Evolutionary conservation across 2,329 filamentous ascomycete species (phyloP), one percentile per base, ranked within the genome.

Genomic region (Colletotrichum euphorbiae): DNA sequence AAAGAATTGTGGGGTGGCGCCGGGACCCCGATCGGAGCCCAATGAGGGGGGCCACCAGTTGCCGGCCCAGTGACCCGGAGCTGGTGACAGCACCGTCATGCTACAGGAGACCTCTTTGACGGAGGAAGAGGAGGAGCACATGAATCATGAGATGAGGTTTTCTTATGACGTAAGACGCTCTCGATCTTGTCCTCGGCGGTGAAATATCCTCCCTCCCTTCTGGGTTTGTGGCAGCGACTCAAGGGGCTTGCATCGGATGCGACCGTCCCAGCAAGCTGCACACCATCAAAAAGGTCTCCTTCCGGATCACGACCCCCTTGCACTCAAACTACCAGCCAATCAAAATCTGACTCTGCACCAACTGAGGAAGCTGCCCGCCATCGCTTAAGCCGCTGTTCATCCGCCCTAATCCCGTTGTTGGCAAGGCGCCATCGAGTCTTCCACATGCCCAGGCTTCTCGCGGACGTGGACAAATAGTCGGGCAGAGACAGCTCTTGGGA

Each of bases 1-100:
- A 33, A 33, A 28, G n/a, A 57, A 3, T 68, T 68, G 65, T 65
- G 65, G 65, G 65, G 65, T 65, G 65, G 65, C 54, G 61, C 65
- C 61, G 65, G 61, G 38, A 48, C 21, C 40, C 61, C 60, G 61
- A 21, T 58, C 65, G 59, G 51, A 40, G 17, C 43, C 43, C 28
- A 59, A 21, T 5, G 17, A 21, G 46, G 43, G 58, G 46, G 64
- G 17, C 65, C 52, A 64, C 40, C 60, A 64, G 17, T 19, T 42
- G 60, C 65, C 65, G 65, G 52, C 61, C 65, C 40, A 65, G 65
- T 68, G 65, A 65, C 48, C 40, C 45, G 46, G 46, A 45, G 54
- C 65, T 65, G 65, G 60, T 65, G 65, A 68, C 65, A 36, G 9
- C 51, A 19, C 36, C 54, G 45, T 54, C 60, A 52, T 65, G 33